Base-by-base conservation (phyloP, 805 yeast genomes). In the Teunomyces panamensis region DNA sequence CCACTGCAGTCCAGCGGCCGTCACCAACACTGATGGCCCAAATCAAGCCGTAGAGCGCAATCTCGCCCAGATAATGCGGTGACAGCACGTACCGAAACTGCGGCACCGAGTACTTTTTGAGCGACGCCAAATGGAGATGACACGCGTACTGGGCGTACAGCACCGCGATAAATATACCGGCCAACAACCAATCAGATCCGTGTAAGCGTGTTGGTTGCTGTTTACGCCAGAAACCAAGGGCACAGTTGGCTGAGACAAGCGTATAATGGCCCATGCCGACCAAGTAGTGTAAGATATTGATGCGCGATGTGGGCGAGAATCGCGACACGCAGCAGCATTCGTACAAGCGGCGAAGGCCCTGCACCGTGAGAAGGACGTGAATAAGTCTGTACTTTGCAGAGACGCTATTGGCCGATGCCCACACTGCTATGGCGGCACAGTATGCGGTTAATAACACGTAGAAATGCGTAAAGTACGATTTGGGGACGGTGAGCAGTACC, bases 11-110 rank as follows among this genome's bases (percentile, higher is more conserved):
- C 57, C 49, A 30, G 42, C 56, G 16, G 41, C 51, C 46, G 34
- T 51, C 45, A 30, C 43, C 43, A 20, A 52, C 37, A 29, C 56
- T 55, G 11, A 65, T 49, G 10, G 58, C 42, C 4, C 60, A 53
- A n/a, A 71, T 54, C 1, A 76, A 57, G 0, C 68, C 41, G 55
- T 87, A 87, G 2, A 87, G 74, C 30, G 76, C 26, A 5, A 83
- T 67, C 58, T 87, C 95, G 60, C 84, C 85, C 14, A 82, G 66
- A 55, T 86, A 87, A 62, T 87, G 95, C 0, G 92, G 85, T 54
- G 85, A 79, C 13, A 81, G 69, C 1, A 78, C 69, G n/a, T 60
- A 61, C 37, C 62, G 62, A 30, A 65, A 60, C 11, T n/a, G 29
- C 2, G 95, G 94, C 24, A 74, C 56, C 1, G 80, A 71, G 60